A percentile compares a stretch with the other conserved stretches of the same genome.
Conservation (phyloP, 2,329 filamentous ascomycete genomes). For the Colletotrichum tofieldiae region DNA sequence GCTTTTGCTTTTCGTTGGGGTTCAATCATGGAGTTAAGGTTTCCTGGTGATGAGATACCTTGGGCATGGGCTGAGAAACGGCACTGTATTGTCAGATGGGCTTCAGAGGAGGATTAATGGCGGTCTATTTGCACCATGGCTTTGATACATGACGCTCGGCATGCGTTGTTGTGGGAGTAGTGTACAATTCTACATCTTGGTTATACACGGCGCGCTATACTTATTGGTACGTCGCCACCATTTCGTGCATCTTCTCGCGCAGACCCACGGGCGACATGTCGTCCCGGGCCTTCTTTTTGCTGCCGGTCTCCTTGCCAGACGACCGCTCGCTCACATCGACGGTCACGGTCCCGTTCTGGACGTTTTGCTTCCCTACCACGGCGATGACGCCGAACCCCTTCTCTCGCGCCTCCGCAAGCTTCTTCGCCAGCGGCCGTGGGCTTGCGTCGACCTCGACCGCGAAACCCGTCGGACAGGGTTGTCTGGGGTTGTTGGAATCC, state of each 20-base stretch:
- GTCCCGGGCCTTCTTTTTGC: slow-evolving; percentile 49
- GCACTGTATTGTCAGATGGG: not conserved
- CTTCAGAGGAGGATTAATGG: slow-evolving; percentile 5
- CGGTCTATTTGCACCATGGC: slow-evolving; percentile 15
- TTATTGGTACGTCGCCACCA: slow-evolving; percentile 66
- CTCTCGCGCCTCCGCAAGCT: slow-evolving; percentile 79
- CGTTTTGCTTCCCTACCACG: slow-evolving; percentile 78
- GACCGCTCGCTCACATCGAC: slow-evolving; percentile 52
- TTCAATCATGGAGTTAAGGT: slow-evolving; percentile 9
- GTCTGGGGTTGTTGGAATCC: slow-evolving; percentile 45
- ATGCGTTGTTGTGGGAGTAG: slow-evolving; percentile 13
- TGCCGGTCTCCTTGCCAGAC: slow-evolving; percentile 48
- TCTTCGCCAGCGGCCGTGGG: slow-evolving; percentile 74
- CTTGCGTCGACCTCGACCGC: slow-evolving; percentile 80
- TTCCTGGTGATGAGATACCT: slow-evolving; percentile 3
- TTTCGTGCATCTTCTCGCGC: slow-evolving; percentile 60
- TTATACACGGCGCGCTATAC: slow-evolving; percentile 20
- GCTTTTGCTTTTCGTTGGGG: not conserved
- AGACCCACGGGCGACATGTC: slow-evolving; percentile 63
- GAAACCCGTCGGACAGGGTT: slow-evolving; percentile 71
- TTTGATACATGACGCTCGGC: slow-evolving; percentile 2
- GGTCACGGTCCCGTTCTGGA: slow-evolving; percentile 70
- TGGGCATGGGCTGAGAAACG: slow-evolving; percentile 2
- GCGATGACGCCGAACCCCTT: slow-evolving; percentile 83
- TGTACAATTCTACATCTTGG: slow-evolving; percentile 33